Conservation (phyloP, 2,329 filamentous ascomycete species). For the Colletotrichum tropicicola region DNA sequence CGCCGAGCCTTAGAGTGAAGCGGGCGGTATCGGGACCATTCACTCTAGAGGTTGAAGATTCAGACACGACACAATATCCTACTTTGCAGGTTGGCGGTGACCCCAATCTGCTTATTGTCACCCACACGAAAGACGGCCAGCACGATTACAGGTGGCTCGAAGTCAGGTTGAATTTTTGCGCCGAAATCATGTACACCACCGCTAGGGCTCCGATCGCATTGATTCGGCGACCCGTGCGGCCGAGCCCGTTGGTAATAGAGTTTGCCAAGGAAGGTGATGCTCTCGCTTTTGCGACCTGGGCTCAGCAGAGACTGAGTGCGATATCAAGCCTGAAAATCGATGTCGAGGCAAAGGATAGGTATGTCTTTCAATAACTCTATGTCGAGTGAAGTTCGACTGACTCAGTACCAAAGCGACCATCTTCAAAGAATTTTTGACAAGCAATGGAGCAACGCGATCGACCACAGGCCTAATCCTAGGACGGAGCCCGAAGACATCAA, state of each 20-base stretch:
- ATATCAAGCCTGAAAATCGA: not conserved
- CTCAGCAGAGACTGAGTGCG: not conserved
- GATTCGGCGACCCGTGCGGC: not conserved
- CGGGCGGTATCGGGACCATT: not conserved
- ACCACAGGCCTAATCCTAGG: not conserved
- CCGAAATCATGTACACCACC: not conserved
- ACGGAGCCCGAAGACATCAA: not conserved
- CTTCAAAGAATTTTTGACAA: slow-evolving; percentile 2
- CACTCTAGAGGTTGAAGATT: not conserved
- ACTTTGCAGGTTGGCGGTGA: not conserved
- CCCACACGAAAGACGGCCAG: not conserved
- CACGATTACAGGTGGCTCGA: slow-evolving; percentile 13
- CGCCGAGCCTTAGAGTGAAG: not conserved
- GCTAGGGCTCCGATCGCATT: not conserved
- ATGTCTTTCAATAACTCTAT: not conserved
- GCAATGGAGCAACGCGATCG: not conserved
- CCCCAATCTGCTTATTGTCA: not conserved
- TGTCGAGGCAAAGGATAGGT: not conserved
- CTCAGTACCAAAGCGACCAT: not conserved
- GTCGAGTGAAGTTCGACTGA: not conserved
- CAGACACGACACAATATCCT: not conserved
- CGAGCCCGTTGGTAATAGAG: not conserved
- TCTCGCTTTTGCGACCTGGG: not conserved
- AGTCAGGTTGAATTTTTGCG: slow-evolving; percentile 4
- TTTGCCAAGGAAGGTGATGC: not conserved